These are phyloP conservation scores for Xylaria sp. DNA, from an alignment of 2,329 filamentous ascomycete genomes.

Conservation along the genomic window DNA sequence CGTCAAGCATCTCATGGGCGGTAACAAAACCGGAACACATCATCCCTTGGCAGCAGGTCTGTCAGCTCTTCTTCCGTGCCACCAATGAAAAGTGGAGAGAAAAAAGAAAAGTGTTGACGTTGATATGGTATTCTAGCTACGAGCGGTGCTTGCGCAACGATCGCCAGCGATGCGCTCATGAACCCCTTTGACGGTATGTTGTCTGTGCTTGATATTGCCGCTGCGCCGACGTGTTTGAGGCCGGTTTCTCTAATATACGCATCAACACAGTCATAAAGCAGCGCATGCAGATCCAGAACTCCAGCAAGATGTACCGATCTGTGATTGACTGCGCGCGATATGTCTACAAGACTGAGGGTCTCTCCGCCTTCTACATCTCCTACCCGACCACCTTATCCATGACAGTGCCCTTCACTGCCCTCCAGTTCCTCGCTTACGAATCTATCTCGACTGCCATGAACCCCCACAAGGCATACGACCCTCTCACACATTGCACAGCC, in stretches of 20 bases:
- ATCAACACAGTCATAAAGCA: slow-evolving; percentile 81
- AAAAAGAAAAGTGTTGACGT: slow-evolving; percentile 7
- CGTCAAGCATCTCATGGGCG: slow-evolving; percentile 93
- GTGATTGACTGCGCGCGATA: slow-evolving; percentile 81
- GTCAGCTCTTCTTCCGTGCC: slow-evolving; percentile 24
- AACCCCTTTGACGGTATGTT: slow-evolving; percentile 92
- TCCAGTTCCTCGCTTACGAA: slow-evolving; percentile 97
- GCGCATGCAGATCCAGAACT: slow-evolving; percentile 97
- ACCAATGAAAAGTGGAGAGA: not conserved
- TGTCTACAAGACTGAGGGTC: slow-evolving; percentile 80
- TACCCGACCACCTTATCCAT: slow-evolving; percentile 97
- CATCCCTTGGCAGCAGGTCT: slow-evolving; percentile 89
- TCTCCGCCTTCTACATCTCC: slow-evolving; percentile 93
- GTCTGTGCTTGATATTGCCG: not conserved
- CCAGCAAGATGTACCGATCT: slow-evolving; percentile 77
- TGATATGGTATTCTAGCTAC: slow-evolving; percentile 53
- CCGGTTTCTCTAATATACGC: slow-evolving; percentile 8
- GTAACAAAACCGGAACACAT: slow-evolving; percentile 80
- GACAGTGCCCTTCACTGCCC: slow-evolving; percentile 95
- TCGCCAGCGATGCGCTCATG: slow-evolving; percentile 97
- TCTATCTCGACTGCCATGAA: slow-evolving; percentile 94
- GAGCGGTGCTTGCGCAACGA: slow-evolving; percentile 90
- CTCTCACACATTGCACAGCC: slow-evolving; percentile 86
- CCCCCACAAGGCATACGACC: slow-evolving; percentile 78
- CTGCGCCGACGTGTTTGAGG: not conserved